Conservation (phyloP, 73 alveolate species). For the Paramecium primaurelia region DNA sequence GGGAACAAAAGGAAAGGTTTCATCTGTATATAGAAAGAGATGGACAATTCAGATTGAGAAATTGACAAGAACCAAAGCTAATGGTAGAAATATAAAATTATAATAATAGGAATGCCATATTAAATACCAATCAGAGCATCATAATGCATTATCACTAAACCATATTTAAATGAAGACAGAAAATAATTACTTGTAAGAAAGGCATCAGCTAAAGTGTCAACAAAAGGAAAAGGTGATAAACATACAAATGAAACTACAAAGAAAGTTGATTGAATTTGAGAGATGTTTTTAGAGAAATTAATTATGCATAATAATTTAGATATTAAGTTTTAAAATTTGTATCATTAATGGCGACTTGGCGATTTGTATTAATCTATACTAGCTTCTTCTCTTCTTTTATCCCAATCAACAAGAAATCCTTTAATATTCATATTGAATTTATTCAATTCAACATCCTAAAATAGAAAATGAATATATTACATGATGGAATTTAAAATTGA, state of each 20-base stretch:
- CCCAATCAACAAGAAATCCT: neutral
- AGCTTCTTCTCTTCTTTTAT: neutral
- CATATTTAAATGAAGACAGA: conserved; percentile 45
- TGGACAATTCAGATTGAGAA: conserved; percentile 91
- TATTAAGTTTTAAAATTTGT: neutral
- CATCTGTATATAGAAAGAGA: conserved; percentile 91
- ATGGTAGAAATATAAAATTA: neutral
- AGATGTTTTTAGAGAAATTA: neutral
- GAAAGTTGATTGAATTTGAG: neutral
- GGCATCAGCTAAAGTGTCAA: conserved; percentile 36
- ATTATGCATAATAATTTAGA: neutral
- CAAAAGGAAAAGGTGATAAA: conserved; percentile 57
- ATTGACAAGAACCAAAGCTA: conserved; percentile 83
- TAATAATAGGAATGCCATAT: conserved; percentile 51
- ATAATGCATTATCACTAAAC: conserved; percentile 43
- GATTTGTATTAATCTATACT: neutral
- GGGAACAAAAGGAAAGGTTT: conserved; percentile 92
- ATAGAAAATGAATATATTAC: neutral
- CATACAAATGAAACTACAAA: conserved; percentile 38
- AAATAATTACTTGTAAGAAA: conserved; percentile 36
- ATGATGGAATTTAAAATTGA: neutral
- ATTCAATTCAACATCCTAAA: neutral
- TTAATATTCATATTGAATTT: conserved; percentile 9
- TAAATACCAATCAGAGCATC: conserved; percentile 56
- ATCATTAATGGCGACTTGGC: neutral